Base-by-base conservation (phyloP, 2,329 filamentous ascomycete species). In the Talaromyces atroroseus region DNA sequence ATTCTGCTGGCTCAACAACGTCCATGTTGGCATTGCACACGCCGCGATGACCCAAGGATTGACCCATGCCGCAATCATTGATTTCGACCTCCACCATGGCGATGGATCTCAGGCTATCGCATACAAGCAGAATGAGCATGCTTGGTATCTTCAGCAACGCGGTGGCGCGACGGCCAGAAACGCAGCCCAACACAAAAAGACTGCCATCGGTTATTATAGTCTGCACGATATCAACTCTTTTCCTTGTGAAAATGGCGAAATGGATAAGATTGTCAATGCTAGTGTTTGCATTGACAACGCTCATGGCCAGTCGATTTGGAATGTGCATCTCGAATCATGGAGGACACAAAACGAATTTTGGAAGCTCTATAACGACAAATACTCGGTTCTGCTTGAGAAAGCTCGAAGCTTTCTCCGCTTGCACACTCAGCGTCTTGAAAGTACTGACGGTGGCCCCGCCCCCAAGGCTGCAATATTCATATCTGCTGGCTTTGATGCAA, bases 1-100 rank as follows among this genome's bases (percentile, higher is more conserved):
- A 0, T 99, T 99, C 69, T 99, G 94, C 75, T 99, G 94, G 92
- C 76, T 99, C 51, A 99, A 99, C 72, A 99, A 99, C 68, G 91
- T 99, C 0, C 92, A 97, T 68, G 90, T 99, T 21, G 94, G 92
- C 0, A 96, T 99, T 62, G 89, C 95, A 71, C 89, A 99, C 70
- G 92, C 87, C 11, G 86, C 90, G 20, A 83, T 92, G 60, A 82
- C 82, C 40, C 88, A 99, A 67, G 91, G 88, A 0, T 76, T 97
- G 26, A 97, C 92, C 0, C 94, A 99, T 70, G 92, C 92, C 0
- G 94, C 90, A 11, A 97, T 95, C 60, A 84, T 95, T 61, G 91
- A 96, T 68, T 92, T 95, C 68, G 90, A 96, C 69, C 78, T 96
- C 21, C 91, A 96, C 65, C 91, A 96, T 65, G 91, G 91, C 49